These are phyloP conservation scores for Pseudogymnoascus sp. DNA, from an alignment of 2,329 filamentous ascomycete genomes.

Conservation along the genomic window DNA sequence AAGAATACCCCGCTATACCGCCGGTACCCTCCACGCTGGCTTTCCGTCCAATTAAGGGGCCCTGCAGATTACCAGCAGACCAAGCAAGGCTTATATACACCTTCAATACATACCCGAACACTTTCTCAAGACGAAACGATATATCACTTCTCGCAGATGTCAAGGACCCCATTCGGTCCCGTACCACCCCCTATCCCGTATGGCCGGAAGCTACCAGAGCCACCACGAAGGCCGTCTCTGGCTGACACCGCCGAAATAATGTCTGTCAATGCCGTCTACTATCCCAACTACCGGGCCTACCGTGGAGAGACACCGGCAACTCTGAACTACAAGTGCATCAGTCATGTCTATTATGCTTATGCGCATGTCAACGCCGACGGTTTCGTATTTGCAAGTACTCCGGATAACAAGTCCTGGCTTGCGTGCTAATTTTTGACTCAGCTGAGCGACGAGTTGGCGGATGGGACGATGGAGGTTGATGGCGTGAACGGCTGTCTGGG, in stretches of 20 bases:
- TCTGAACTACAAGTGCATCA: constrained; percentile 67
- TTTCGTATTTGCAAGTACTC: constrained; percentile 59
- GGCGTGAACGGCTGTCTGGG: constrained; percentile 62
- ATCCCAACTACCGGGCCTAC: constrained; percentile 71
- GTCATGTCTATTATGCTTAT: constrained; percentile 77
- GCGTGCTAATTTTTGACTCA: constrained; percentile 30
- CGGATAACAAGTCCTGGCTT: constrained; percentile 6
- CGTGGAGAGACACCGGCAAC: constrained; percentile 62
- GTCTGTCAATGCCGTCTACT: constrained; percentile 71
- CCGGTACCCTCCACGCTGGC: neutral
- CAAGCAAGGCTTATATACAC: constrained; percentile 4
- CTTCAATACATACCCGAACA: neutral
- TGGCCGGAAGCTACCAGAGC: constrained; percentile 20
- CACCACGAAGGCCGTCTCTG: constrained; percentile 25
- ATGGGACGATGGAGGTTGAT: constrained; percentile 62
- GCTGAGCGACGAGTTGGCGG: constrained; percentile 74
- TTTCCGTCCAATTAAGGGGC: neutral
- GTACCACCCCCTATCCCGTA: constrained; percentile 23
- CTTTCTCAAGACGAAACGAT: neutral
- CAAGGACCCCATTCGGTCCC: constrained; percentile 20
- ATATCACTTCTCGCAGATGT: constrained; percentile 17
- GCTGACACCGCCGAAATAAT: constrained; percentile 37
- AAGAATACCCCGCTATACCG: neutral
- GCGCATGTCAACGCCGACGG: constrained; percentile 65
- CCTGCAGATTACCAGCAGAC: neutral